Conservation (phyloP, 306 rosid species). For the Vachellia pachyceras region DNA sequence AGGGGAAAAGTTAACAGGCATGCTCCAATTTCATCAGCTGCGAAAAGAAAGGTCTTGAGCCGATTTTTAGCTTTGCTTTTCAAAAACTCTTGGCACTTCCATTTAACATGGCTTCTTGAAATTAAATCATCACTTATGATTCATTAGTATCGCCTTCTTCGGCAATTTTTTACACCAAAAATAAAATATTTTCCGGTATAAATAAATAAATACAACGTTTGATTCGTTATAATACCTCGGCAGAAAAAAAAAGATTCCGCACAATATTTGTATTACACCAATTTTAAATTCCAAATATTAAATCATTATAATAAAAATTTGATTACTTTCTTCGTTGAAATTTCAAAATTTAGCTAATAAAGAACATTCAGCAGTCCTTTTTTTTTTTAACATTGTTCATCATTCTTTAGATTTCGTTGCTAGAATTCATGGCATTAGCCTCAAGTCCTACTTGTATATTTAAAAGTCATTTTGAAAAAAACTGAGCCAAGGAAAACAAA, state of each 20-base stretch:
- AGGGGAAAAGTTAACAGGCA: background rate
- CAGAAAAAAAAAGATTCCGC: too few species aligned
- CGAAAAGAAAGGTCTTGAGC: background rate
- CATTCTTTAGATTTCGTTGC: background rate
- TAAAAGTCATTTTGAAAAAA: background rate
- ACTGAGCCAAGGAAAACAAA: too few species aligned
- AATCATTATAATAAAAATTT: background rate
- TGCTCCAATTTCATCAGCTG: background rate
- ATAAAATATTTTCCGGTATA: too few species aligned
- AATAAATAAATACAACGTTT: too few species aligned
- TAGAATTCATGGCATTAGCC: background rate
- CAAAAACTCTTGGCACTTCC: background rate
- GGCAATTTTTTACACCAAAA: background rate
- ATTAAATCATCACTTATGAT: too few species aligned
- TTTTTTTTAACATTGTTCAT: background rate
- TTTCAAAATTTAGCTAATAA: too few species aligned
- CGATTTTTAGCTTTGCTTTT: background rate
- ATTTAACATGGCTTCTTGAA: too few species aligned
- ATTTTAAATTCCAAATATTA: too few species aligned
- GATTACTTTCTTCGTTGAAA: background rate
- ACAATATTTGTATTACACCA: too few species aligned
- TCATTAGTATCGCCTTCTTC: background rate
- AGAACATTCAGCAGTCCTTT: background rate
- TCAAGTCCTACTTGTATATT: background rate
- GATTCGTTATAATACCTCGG: background rate